Evolutionary conservation across 352 stramenopile genomes (phyloP), one percentile per base, ranked within the genome.

Genomic region (Pythium periplocum): DNA sequence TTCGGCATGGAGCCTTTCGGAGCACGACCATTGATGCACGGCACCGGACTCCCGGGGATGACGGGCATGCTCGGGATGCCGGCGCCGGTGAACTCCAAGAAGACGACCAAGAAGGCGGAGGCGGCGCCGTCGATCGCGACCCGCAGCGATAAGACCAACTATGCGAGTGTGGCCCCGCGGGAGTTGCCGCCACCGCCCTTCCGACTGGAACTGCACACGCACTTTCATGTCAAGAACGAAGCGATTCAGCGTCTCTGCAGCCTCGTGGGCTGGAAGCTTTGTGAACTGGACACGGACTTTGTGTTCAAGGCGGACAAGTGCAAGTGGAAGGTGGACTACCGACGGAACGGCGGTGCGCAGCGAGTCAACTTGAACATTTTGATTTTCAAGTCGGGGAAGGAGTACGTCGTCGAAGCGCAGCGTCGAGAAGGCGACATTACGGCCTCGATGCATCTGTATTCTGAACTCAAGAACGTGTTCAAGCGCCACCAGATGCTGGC

Each of bases 281-380:
- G 77, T 52, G 81, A 92, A 51, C 62, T 94, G 37, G 83, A 90
- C 65, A 89, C 83, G 50, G 83, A 94, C 58, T 94, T 87, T 50
- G 69, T 72, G 55, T 94, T 94, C 61, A 90, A 94, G 59, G 64
- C 69, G 6, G 68, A 85, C 58, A 94, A 94, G 70, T 90, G 81
- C 72, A 94, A 94, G 68, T 94, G 83, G 83, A 94, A 92, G 65
- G 81, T 92, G 43, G 73, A 87, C 46, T 87, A 85, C 68, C 78
- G 81, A 3, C 75, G 71, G 45, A 68, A 60, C 48, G 48, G 51
- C 46, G 66, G 71, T 31, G 61, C 67, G 11, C 77, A 86, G 59
- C 78, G 80, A 48, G 81, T 90, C 40, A 73, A 71, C 44, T 66
- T 92, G 34, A 90, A 94, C 67, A 86, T 94, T 6, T 53, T 83